These are phyloP conservation scores for Kockiozyma suomiensis DNA, from an alignment of 805 yeast genomes.

Conservation along the genomic window DNA sequence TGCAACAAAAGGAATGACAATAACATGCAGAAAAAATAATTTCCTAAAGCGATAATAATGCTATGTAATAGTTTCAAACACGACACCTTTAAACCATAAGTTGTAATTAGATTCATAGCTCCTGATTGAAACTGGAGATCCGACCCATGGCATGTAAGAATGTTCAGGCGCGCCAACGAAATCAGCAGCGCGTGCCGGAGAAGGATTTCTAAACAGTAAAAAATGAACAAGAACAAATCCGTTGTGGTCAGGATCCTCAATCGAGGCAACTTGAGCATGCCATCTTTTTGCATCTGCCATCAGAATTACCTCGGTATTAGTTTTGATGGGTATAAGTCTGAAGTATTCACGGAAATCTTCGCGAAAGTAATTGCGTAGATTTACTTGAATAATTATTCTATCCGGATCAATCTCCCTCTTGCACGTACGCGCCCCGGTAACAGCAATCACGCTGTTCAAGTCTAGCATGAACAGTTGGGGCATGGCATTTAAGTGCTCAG, in stretches of 20 bases:
- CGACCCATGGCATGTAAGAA: background rate
- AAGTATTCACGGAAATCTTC: background rate
- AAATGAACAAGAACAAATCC: slow-evolving; percentile 5
- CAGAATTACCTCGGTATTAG: background rate
- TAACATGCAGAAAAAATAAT: background rate
- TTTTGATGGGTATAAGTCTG: background rate
- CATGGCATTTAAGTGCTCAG: background rate
- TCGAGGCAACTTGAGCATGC: background rate
- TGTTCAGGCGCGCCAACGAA: background rate
- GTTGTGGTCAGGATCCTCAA: background rate
- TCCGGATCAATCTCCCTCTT: background rate
- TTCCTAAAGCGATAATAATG: background rate
- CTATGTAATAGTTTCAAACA: background rate
- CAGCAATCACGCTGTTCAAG: background rate
- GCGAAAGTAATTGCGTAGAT: background rate
- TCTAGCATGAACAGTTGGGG: background rate
- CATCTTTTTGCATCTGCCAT: background rate
- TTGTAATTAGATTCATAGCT: background rate
- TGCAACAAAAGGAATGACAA: too few relatives aligned
- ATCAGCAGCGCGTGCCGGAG: background rate
- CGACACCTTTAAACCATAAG: background rate
- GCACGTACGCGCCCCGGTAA: background rate
- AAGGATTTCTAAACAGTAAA: background rate
- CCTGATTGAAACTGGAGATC: background rate
- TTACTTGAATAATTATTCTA: background rate